Evolutionary conservation across 306 rosid species (phyloP), one percentile per base, ranked within the genome.

Genomic region (Trifolium fragiferum): DNA sequence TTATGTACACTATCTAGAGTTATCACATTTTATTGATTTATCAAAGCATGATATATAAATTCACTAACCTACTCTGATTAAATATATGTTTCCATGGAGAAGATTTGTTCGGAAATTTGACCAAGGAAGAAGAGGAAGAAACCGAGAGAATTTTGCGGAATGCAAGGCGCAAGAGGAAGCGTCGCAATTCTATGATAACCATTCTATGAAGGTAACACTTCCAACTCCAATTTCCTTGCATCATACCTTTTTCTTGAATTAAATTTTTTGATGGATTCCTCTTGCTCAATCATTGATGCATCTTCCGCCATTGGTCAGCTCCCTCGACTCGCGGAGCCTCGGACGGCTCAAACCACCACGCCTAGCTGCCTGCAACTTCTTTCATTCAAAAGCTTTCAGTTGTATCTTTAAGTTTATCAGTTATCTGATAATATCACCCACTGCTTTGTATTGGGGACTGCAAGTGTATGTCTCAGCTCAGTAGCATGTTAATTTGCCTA

Each of bases 151-250:
- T 95, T 80, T 67, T 95, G 88, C 78, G 84, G 75, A 80, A 87
- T 68, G 99, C 99, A 78, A 92, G 89, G 85, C 92, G 88, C 53
- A 95, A 90, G 84, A 90, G 98, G 83, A 90, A 77, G 89, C 80
- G 40, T 71, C 38, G 82, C 82, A 82, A 84, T 80, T 68, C 85
- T 25, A 84, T 91, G 82, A 82, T 91, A 83, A 78, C 81, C 74
- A 88, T 89, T 73, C 33, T 80, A 55, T 89, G 85, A 89, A 87
- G 93, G 97, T 90, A 82, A 68, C 71, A 30, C 40, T 40, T 78
- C 68, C 40, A 27, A 61, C 38, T 71, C 71, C 55, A 9, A 53
- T 15, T 78, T 74, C 68, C 53, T 64, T 64, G 41, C 43, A 30
- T 53, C 66, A 21, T n/a, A 57, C 47, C 3, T 23, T 57, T 57